A percentile compares a stretch with the other conserved stretches of the same genome.
These are phyloP conservation scores for Staphylotrichum longicolle DNA, from an alignment of 495 filamentous ascomycete species.

Conservation along the genomic window DNA sequence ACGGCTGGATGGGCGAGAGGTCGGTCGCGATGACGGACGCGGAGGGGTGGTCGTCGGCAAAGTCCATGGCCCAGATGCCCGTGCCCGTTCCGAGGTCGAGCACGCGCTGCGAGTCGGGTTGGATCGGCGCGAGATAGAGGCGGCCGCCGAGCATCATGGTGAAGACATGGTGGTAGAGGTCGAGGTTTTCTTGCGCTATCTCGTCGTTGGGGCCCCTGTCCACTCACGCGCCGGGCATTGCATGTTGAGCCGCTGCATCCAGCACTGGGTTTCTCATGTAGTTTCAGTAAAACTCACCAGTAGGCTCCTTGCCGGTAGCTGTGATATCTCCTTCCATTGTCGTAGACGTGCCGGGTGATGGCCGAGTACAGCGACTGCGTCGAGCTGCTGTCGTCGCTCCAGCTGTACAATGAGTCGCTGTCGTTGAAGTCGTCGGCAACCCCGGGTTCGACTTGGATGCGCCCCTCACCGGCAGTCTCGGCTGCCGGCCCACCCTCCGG, in stretches of 20 bases:
- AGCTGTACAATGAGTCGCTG: background rate
- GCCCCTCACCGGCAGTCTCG: background rate
- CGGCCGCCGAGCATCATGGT: background rate
- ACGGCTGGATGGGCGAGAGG: conserved; percentile 2
- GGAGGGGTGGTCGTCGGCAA: background rate
- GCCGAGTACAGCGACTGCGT: background rate
- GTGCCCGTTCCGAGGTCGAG: conserved; percentile 1
- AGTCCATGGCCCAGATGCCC: conserved; percentile 2
- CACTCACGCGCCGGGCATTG: background rate
- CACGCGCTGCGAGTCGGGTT: background rate
- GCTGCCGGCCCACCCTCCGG: too few relatives aligned
- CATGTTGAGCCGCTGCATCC: background rate
- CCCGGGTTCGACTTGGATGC: background rate
- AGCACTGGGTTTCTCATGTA: background rate
- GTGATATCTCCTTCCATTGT: background rate
- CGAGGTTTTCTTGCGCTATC: background rate
- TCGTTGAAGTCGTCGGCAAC: background rate
- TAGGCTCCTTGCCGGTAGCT: background rate
- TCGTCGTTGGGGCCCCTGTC: background rate
- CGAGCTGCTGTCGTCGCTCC: background rate
- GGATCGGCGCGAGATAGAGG: conserved; percentile 1
- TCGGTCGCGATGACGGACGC: background rate
- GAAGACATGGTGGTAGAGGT: conserved; percentile 1
- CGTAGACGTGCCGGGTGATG: background rate
- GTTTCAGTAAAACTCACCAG: background rate